phyloP scores from a whole-genome alignment of 257 asterid genomes.

The Marsdenia floribunda region DNA sequence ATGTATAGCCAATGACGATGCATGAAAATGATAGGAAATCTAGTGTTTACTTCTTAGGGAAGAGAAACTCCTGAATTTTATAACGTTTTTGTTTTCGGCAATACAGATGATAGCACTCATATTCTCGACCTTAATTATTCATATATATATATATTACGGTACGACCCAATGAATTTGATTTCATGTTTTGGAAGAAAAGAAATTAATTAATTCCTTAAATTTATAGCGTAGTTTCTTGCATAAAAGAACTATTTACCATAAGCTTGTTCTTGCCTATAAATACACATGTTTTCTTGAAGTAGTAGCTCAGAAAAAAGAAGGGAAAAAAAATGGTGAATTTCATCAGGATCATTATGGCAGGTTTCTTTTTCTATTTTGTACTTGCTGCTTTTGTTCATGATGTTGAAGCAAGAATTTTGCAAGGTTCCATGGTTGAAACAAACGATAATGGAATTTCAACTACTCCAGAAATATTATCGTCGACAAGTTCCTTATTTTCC shows the following conservation, averaged over 20 bases:
- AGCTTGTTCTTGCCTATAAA: constrained; percentile 7
- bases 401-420: constrained; percentile 25
- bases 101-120: neutral
- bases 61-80: neutral
- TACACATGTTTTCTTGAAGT: neutral
- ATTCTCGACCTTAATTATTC: neutral
- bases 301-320: too few relatives aligned
- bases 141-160: neutral
- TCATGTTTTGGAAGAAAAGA: neutral
- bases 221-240: too few relatives aligned
- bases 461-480: too few relatives aligned
- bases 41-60: neutral
- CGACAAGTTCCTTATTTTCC: too few relatives aligned
- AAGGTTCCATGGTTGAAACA: constrained; percentile 6
- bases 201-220: too few relatives aligned
- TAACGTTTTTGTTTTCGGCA: neutral
- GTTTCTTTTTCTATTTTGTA: constrained; percentile 11
- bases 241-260: too few relatives aligned
- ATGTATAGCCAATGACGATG: too few relatives aligned
- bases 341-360: neutral
- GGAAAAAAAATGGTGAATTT: neutral
- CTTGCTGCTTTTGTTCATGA: neutral
- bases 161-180: neutral
- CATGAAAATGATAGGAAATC: constrained; percentile 7
- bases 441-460: too few relatives aligned